Percentiles rank a stretch among this genome's conserved stretches.
These are phyloP conservation scores for Bocquillonia castaneifolia DNA, from an alignment of 441 rosid genomes.

Conservation along the genomic window DNA sequence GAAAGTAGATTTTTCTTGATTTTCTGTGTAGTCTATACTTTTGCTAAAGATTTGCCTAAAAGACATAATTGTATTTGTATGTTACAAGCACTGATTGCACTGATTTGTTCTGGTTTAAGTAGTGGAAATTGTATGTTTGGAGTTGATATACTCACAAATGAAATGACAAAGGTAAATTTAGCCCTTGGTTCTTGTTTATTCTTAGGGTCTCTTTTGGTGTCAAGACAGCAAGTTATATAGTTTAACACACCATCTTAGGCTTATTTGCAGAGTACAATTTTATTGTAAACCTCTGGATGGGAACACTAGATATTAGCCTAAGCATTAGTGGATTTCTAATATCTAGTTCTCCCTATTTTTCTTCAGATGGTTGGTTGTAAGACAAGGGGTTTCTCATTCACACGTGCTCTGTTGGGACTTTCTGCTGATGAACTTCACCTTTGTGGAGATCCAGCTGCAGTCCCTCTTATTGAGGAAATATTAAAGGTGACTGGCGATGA, in stretches of 20 bases:
- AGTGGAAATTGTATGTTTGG: neutral
- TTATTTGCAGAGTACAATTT: neutral
- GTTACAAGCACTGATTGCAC: neutral
- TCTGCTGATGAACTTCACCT: slow-evolving; percentile 85
- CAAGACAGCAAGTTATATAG: neutral
- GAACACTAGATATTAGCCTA: neutral
- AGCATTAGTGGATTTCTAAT: slow-evolving; percentile 5
- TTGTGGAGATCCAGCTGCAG: slow-evolving; percentile 89
- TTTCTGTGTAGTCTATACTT: neutral
- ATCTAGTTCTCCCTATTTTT: slow-evolving; percentile 11
- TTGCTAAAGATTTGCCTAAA: neutral
- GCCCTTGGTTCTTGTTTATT: neutral
- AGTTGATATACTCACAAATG: neutral
- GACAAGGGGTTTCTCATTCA: slow-evolving; percentile 82
- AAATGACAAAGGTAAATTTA: neutral
- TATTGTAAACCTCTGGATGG: neutral
- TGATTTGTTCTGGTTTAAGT: neutral
- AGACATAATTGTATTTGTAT: neutral
- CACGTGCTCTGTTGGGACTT: slow-evolving; percentile 82
- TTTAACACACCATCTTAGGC: neutral
- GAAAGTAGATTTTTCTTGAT: neutral
- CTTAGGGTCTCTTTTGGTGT: neutral
- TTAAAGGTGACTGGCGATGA: slow-evolving; percentile 74
- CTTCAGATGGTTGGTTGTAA: slow-evolving; percentile 78
- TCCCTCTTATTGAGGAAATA: slow-evolving; percentile 75